Evolutionary conservation across 2,329 filamentous ascomycete genomes (phyloP).

Genomic region (Pseudogymnoascus pannorum): DNA sequence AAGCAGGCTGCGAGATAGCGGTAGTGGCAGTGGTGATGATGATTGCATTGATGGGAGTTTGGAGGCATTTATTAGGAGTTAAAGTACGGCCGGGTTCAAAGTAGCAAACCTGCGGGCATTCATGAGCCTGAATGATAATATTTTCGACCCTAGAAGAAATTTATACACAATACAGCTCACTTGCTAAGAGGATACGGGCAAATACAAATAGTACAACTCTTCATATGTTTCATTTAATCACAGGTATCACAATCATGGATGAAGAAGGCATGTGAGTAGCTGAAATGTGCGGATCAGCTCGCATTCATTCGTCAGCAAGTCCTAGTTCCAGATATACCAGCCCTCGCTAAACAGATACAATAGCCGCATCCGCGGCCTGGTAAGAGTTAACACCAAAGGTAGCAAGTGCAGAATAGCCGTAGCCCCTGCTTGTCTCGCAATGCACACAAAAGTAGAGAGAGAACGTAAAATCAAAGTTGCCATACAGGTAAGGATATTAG

Average conservation of each 20-base stretch:
- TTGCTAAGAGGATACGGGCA: not conserved
- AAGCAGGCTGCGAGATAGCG: not conserved
- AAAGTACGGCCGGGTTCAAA: not conserved
- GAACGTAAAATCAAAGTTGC: slow-evolving; percentile 7
- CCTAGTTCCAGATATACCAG: slow-evolving; percentile 8
- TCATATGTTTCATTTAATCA: not conserved
- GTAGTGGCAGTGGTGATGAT: not conserved
- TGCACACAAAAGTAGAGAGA: slow-evolving; percentile 8
- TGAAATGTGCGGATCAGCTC: slow-evolving; percentile 6
- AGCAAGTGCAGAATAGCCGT: slow-evolving; percentile 8
- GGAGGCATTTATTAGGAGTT: not conserved
- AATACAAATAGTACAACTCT: not conserved
- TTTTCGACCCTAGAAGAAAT: not conserved
- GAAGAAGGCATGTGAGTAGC: not conserved
- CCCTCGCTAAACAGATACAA: slow-evolving; percentile 9
- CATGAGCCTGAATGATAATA: not conserved
- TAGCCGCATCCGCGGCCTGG: not conserved
- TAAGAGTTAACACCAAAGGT: slow-evolving; percentile 3
- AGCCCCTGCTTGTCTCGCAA: slow-evolving; percentile 7
- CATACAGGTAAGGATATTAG: not conserved
- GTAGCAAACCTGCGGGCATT: not conserved
- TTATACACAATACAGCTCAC: not conserved
- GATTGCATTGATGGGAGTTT: slow-evolving; percentile 4
- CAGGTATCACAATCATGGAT: not conserved
- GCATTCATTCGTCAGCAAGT: slow-evolving; percentile 6